These are phyloP conservation scores for Funneliformis geosporum DNA, from an alignment of 192 early-diverging fungal genomes.

Conservation along the genomic window DNA sequence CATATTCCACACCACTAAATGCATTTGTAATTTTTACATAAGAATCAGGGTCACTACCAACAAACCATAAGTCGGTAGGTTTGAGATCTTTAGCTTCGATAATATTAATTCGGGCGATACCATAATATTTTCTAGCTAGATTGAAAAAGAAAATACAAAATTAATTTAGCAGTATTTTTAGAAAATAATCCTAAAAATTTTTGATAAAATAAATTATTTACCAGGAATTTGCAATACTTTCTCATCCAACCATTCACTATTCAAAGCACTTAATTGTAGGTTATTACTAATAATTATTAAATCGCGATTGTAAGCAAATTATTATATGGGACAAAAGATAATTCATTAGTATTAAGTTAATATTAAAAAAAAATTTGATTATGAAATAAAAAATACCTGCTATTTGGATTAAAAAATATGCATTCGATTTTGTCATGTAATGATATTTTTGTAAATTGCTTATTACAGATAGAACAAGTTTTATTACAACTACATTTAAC, in stretches of 20 bases:
- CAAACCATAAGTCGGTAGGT: slow-evolving; percentile 65
- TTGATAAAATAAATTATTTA: not conserved
- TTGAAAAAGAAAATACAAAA: not conserved
- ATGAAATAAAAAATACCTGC: too few species aligned
- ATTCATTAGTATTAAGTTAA: too few species aligned
- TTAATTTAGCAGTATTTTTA: not conserved
- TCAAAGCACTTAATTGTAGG: too few species aligned
- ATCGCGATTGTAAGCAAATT: too few species aligned
- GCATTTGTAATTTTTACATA: slow-evolving; percentile 72
- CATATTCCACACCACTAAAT: slow-evolving; percentile 53
- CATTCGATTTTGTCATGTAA: too few species aligned
- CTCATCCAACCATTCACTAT: too few species aligned
- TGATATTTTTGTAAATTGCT: too few species aligned
- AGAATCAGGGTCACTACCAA: slow-evolving; percentile 83
- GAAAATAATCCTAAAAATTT: not conserved
- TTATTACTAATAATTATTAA: not conserved
- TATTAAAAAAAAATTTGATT: too few species aligned
- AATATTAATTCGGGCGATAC: slow-evolving; percentile 73
- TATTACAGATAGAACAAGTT: too few species aligned
- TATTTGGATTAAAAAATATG: too few species aligned
- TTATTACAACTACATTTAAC: too few species aligned
- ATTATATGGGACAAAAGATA: too few species aligned
- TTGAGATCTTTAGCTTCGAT: slow-evolving; percentile 71
- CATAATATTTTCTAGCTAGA: slow-evolving; percentile 52
- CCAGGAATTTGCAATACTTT: not conserved